Evolutionary conservation across 495 filamentous ascomycete genomes (phyloP).

Genomic region (Xylaria flabelliformis): DNA sequence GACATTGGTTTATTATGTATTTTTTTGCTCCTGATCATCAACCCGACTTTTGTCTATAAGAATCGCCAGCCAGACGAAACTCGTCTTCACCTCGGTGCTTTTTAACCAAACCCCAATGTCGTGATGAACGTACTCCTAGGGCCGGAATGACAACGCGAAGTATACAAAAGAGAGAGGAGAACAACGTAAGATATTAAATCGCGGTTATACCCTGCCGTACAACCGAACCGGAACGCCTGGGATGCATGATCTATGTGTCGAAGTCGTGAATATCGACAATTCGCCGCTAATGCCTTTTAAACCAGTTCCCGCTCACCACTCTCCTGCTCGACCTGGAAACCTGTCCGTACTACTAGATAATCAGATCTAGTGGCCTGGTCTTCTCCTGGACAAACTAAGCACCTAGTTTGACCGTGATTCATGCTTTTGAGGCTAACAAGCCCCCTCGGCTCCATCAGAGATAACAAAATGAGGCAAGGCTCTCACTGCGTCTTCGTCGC

Average conservation of each 20-base stretch:
- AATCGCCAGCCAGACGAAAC: not conserved
- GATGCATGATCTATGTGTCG: slow-evolving; percentile 6
- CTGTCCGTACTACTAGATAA: not conserved
- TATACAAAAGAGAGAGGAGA: slow-evolving; percentile 18
- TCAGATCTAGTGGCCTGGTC: not conserved
- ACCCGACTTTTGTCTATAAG: slow-evolving; percentile 2
- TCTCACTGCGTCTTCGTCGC: not conserved
- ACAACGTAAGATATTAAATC: not conserved
- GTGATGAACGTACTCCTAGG: not conserved
- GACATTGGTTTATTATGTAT: not conserved
- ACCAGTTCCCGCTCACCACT: not conserved
- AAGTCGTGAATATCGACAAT: not conserved
- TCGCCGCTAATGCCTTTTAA: not conserved
- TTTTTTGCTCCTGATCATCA: not conserved
- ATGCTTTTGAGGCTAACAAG: not conserved
- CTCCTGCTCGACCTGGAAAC: not conserved
- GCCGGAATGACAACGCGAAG: not conserved
- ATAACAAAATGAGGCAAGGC: not conserved
- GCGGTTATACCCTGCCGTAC: not conserved
- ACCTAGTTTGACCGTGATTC: not conserved
- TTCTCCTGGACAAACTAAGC: not conserved
- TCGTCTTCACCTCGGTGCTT: not conserved
- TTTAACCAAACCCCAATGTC: not conserved
- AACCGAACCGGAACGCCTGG: slow-evolving; percentile 16
- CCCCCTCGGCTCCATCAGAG: not conserved